phyloP scores from a whole-genome alignment of 192 early-diverging fungal species.

The Linnemannia zychae region DNA sequence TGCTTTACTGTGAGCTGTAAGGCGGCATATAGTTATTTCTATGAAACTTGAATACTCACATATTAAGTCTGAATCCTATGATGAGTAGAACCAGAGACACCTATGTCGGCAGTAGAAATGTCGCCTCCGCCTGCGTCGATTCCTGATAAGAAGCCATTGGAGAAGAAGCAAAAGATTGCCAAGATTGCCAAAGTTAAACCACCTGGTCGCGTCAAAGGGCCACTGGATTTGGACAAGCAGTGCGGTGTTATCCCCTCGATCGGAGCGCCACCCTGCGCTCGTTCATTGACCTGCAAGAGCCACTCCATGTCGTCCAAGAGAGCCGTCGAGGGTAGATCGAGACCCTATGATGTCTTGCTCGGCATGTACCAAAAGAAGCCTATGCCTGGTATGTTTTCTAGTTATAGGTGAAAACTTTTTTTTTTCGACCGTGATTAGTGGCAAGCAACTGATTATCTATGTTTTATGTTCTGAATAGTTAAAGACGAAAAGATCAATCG shows the following conservation, averaged over 20 bases:
- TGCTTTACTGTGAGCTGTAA: not conserved
- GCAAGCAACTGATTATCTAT: not conserved
- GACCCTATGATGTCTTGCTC: conserved; percentile 85
- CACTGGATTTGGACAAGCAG: conserved; percentile 91
- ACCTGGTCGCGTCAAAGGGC: conserved; percentile 66
- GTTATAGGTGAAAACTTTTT: not conserved
- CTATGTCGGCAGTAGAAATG: conserved; percentile 46
- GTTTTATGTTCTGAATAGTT: conserved; percentile 21
- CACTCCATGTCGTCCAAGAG: conserved; percentile 93
- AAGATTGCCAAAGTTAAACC: conserved; percentile 68
- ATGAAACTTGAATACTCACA: not conserved
- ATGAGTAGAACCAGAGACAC: conserved; percentile 29
- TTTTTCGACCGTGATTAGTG: not conserved
- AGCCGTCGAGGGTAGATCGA: conserved; percentile 85
- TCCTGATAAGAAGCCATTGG: conserved; percentile 46
- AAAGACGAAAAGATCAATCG: conserved; percentile 56
- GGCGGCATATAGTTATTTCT: not conserved
- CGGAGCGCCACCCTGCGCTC: conserved; percentile 76
- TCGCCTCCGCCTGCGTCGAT: conserved; percentile 38
- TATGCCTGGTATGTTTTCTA: conserved; percentile 69
- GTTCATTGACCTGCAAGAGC: conserved; percentile 96
- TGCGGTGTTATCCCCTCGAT: conserved; percentile 84
- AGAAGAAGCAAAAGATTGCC: conserved; percentile 69
- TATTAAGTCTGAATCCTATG: not conserved
- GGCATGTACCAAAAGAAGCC: conserved; percentile 84